Percentiles rank a stretch among this genome's conserved stretches.
These are phyloP conservation scores for Hydnomerulius pinastri DNA, from an alignment of 768 basidiomycete species.

Conservation along the genomic window DNA sequence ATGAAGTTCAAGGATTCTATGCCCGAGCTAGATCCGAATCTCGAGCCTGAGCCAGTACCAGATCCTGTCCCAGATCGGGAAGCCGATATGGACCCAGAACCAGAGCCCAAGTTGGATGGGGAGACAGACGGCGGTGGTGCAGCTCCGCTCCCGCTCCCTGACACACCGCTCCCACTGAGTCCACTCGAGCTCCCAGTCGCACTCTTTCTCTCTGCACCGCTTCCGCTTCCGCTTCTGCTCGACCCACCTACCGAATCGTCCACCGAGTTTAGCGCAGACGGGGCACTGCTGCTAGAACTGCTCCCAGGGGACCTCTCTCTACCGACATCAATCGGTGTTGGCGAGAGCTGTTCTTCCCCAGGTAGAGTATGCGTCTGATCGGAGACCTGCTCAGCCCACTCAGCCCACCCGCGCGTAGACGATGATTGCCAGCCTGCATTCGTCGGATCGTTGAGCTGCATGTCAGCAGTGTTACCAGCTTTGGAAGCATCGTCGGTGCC, in stretches of 20 bases:
- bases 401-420: slow-evolving; percentile 49
- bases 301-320: slow-evolving; percentile 27
- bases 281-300: slow-evolving; percentile 26
- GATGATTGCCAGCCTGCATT: slow-evolving; percentile 23
- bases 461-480: slow-evolving; percentile 14
- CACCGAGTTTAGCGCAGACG: slow-evolving; percentile 23
- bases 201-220: slow-evolving; percentile 9
- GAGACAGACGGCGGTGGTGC: slow-evolving; percentile 19
- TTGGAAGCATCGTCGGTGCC: slow-evolving; percentile 13
- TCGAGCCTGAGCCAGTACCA: slow-evolving; percentile 25
- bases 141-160: slow-evolving; percentile 4
- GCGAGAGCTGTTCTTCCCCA: slow-evolving; percentile 6
- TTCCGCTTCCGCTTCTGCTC: slow-evolving; percentile 10
- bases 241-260: slow-evolving; percentile 21
- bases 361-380: slow-evolving; percentile 28
- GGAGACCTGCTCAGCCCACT: slow-evolving; percentile 48
- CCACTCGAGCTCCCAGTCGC: slow-evolving; percentile 11
- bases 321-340: slow-evolving; percentile 5
- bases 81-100: slow-evolving; percentile 26
- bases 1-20: not conserved
- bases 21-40: slow-evolving; percentile 19
- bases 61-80: slow-evolving; percentile 20
- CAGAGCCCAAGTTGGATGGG: slow-evolving; percentile 12
- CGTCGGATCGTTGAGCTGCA: slow-evolving; percentile 21
- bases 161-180: too few species aligned